phyloP scores from a whole-genome alignment of 768 basidiomycete genomes.

The Cystofilobasidium ferigula region DNA sequence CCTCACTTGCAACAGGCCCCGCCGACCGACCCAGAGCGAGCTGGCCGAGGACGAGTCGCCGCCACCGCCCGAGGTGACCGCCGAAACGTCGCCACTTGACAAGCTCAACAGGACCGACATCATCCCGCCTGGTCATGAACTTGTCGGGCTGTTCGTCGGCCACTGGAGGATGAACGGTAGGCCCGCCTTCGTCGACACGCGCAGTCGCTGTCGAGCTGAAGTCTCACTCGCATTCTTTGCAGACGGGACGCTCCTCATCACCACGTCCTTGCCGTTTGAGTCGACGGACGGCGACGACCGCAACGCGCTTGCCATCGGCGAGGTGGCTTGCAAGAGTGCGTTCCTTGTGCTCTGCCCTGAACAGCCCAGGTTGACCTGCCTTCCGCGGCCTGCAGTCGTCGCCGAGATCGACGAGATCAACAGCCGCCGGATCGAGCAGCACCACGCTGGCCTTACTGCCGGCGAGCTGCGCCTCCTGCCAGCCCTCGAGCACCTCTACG shows the following conservation, averaged over 20 bases:
- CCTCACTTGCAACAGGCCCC: background rate
- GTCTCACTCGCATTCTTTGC: background rate
- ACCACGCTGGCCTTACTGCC: background rate
- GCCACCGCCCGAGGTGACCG: background rate
- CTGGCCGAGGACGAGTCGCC: background rate
- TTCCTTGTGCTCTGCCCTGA: background rate
- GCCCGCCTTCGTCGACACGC: background rate
- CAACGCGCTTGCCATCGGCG: constrained; percentile 19
- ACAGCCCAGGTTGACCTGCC: background rate
- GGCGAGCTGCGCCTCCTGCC: background rate
- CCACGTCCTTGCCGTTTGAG: constrained; percentile 23
- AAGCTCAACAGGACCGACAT: background rate
- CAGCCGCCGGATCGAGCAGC: background rate
- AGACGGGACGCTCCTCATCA: constrained; percentile 25
- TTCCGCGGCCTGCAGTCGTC: constrained; percentile 1
- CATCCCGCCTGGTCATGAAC: background rate
- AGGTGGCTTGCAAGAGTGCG: constrained; percentile 20
- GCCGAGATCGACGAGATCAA: constrained; percentile 18
- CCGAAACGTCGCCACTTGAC: background rate
- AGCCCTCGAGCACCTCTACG: constrained; percentile 15
- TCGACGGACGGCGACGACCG: constrained; percentile 22
- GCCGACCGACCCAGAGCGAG: background rate
- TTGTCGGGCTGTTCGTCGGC: constrained; percentile 1
- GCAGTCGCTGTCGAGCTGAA: background rate
- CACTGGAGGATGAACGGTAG: background rate